Evolutionary conservation across 176 grass and related monocot genomes (phyloP).

Genomic region (Pontederia paniculata): DNA sequence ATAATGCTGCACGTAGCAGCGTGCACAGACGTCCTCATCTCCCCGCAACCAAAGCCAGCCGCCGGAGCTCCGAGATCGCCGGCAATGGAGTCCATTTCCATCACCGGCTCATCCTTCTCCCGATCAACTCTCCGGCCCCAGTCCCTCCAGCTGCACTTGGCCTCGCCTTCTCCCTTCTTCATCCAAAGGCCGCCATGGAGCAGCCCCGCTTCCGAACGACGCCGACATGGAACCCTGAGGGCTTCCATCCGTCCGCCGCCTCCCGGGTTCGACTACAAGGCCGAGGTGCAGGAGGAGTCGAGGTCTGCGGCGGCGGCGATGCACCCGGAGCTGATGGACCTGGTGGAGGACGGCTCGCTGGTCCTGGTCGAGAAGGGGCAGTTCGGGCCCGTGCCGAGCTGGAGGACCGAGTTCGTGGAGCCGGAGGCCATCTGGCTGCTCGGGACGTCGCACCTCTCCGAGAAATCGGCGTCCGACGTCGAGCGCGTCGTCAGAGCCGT

Average conservation of each 20-base stretch:
- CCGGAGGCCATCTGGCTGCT: constrained; percentile 78
- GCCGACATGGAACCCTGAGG: not conserved
- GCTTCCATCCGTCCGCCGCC: constrained; percentile 61
- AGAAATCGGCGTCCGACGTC: constrained; percentile 43
- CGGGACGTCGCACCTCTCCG: constrained; percentile 77
- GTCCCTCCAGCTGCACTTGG: no score
- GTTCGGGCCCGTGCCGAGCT: constrained; percentile 71
- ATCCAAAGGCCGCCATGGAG: no score
- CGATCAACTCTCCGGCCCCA: no score
- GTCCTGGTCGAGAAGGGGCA: constrained; percentile 61
- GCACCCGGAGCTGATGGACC: constrained; percentile 48
- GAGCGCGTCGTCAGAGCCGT: constrained; percentile 59
- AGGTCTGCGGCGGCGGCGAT: constrained; percentile 25
- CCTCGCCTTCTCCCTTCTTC: no score
- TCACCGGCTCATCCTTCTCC: no score
- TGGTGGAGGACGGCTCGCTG: constrained; percentile 65
- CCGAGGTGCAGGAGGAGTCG: constrained; percentile 51
- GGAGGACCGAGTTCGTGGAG: constrained; percentile 72
- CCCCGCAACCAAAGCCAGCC: no score
- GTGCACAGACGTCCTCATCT: no score
- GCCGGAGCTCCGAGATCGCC: no score
- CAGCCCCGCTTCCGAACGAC: no score
- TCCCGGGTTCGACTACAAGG: constrained; percentile 66
- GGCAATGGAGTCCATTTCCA: no score
- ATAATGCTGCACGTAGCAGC: no score